A percentile compares a stretch with the other conserved stretches of the same genome.
phyloP scores from a whole-genome alignment of 2,329 filamentous ascomycete species.

The Colletotrichum ledebouriae region DNA sequence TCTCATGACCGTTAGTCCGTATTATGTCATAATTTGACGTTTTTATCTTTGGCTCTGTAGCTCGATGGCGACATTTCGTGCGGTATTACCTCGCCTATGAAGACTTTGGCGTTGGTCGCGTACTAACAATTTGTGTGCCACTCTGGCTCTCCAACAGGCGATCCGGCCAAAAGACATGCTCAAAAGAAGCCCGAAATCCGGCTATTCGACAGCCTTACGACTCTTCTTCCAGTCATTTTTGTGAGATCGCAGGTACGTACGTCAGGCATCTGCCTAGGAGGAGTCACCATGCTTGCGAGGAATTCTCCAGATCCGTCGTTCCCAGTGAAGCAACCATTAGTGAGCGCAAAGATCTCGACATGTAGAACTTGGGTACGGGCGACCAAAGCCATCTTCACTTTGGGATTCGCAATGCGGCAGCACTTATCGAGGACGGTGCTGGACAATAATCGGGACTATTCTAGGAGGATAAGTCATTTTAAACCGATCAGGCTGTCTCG shows the following conservation, averaged over 20 bases:
- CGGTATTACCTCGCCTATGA: too few relatives aligned
- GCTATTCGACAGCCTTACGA: not conserved
- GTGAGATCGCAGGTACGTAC: constrained; percentile 6
- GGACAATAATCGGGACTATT: too few relatives aligned
- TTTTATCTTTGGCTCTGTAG: too few relatives aligned
- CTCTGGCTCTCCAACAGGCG: too few relatives aligned
- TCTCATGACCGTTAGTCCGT: not conserved
- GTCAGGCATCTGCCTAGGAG: not conserved
- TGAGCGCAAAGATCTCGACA: not conserved
- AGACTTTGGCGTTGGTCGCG: too few relatives aligned
- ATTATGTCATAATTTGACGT: too few relatives aligned
- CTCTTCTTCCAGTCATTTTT: constrained; percentile 8
- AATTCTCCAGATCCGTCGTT: constrained; percentile 7
- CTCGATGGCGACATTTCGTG: too few relatives aligned
- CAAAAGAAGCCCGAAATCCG: too few relatives aligned
- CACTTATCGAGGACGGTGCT: too few relatives aligned
- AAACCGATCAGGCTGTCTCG: not conserved
- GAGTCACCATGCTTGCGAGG: not conserved
- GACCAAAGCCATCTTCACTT: not conserved
- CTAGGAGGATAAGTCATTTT: not conserved
- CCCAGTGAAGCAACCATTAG: not conserved
- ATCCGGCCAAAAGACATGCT: too few relatives aligned
- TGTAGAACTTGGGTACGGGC: not conserved
- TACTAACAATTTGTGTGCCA: too few relatives aligned
- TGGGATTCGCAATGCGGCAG: too few relatives aligned